Base-by-base conservation (phyloP, 78 protist genomes). In the Cavenderia fasciculata region DNA sequence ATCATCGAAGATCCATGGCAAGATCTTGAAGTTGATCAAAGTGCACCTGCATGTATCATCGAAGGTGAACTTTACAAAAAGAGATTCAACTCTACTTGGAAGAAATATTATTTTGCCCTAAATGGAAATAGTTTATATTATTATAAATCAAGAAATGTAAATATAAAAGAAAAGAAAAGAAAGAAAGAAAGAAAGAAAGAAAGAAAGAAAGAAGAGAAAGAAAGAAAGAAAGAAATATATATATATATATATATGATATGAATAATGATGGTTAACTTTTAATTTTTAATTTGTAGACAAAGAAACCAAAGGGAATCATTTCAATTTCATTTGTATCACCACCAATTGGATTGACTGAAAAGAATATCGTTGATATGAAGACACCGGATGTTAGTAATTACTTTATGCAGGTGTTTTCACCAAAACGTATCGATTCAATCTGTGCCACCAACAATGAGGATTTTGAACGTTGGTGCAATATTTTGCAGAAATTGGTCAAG, bases 301-400 rank as follows among this genome's bases (percentile, higher is more conserved):
- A 70, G 69, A 82, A 82, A 56, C 78, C 90, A 43, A 82, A 82
- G n/a, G 90, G 90, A 43, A 68, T 71, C 0, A 82, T 82, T 10
- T 52, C 90, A 21, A 82, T 82, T 11, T 82, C 90, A 68, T 82
- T 82, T 59, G 59, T 82, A 29, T 51, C 90, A 21, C 77, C 90
- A 44, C 78, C 90, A 25, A 69, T 82, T 29, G 23, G 38, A n/a
- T 33, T 82, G 34, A 25, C 29, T 46, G 90, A 82, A 44, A 82
- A 82, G 90, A 65, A 65, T 56, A 18, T 82, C 16, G 14, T 82
- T 29, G 90, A 82, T 43, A 82, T 82, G 72, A 52, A 68, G 43
- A 68, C 90, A 41, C 46, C 90, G 19, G 44, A 82, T 2, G 62
- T 82, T 33, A 19, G 61, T 12, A 82, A 82, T 23, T 82, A 82